Evolutionary conservation across 73 alveolate genomes (phyloP).

Genomic region (Urostyla sp.): DNA sequence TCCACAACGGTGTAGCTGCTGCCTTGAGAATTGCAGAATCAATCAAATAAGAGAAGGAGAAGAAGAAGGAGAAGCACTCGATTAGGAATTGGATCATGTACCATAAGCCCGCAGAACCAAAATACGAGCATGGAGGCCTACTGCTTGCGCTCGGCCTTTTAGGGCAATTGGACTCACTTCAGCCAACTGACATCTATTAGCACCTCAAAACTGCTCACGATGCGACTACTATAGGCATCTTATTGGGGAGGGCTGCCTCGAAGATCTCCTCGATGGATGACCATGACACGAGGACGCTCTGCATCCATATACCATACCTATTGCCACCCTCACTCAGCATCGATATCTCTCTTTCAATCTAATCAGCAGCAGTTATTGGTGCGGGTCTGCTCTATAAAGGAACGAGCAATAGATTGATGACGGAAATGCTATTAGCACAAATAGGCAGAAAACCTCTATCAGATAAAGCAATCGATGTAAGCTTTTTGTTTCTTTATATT

Average conservation of each 20-base stretch:
- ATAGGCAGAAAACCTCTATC: slow-evolving; percentile 96
- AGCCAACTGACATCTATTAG: slow-evolving; percentile 94
- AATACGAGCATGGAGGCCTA: slow-evolving; percentile 97
- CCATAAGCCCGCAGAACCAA: slow-evolving; percentile 92
- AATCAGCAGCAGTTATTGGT: slow-evolving; percentile 97
- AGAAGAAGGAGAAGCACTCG: slow-evolving; percentile 77
- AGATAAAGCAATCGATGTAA: slow-evolving; percentile 95
- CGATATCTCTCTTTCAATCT: slow-evolving; percentile 92
- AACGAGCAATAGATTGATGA: slow-evolving; percentile 94
- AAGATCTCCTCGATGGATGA: slow-evolving; percentile 98
- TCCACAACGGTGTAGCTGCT: slow-evolving; percentile 97
- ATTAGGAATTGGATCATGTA: slow-evolving; percentile 96
- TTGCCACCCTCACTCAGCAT: slow-evolving; percentile 95
- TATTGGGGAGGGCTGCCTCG: slow-evolving; percentile 97
- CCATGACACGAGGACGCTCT: slow-evolving; percentile 90
- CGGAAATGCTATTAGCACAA: slow-evolving; percentile 96
- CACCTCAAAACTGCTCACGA: slow-evolving; percentile 96
- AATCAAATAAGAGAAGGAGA: slow-evolving; percentile 56
- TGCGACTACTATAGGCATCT: slow-evolving; percentile 95
- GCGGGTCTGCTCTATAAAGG: slow-evolving; percentile 94
- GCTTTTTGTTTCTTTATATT: no score
- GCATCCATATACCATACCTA: slow-evolving; percentile 95
- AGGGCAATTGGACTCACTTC: slow-evolving; percentile 93
- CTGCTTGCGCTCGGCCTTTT: slow-evolving; percentile 95
- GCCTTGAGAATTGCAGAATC: slow-evolving; percentile 88